phyloP scores from a whole-genome alignment of 768 basidiomycete species.

The Lanmaoa pseudosensibilis region DNA sequence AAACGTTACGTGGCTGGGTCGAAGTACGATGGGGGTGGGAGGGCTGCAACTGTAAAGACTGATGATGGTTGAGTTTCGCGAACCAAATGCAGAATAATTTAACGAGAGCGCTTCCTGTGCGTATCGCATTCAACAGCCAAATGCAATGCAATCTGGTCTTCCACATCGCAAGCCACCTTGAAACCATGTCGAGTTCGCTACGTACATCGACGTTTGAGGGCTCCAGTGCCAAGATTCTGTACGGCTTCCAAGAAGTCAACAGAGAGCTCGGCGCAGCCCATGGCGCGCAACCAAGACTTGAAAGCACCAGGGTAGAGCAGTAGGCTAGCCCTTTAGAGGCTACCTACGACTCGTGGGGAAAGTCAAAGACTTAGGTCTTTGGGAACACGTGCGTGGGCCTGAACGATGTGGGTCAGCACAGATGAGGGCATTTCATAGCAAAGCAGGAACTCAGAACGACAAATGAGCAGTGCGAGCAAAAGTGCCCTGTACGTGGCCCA shows the following conservation, averaged over 20 bases:
- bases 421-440: conserved; percentile 1
- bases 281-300: conserved; percentile 51
- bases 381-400: conserved; percentile 43
- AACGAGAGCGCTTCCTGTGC: conserved; percentile 35
- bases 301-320: conserved; percentile 54
- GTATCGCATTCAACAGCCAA: conserved; percentile 31
- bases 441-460: conserved; percentile 26
- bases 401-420: conserved; percentile 27
- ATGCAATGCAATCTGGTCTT: conserved; percentile 18
- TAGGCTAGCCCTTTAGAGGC: conserved; percentile 11
- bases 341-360: conserved; percentile 28
- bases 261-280: conserved; percentile 39
- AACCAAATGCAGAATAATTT: conserved; percentile 9
- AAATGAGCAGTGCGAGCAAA: conserved; percentile 28
- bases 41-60: conserved; percentile 21
- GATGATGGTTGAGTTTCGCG: conserved; percentile 12
- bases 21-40: conserved; percentile 23
- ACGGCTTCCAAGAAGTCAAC: conserved; percentile 18
- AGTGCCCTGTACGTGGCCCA: conserved; percentile 40
- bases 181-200: conserved; percentile 58
- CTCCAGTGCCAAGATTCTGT: conserved; percentile 35
- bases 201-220: conserved; percentile 52
- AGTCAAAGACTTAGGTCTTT: conserved; percentile 46
- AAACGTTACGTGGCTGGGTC: conserved; percentile 38
- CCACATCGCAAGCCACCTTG: conserved; percentile 34